These are phyloP conservation scores for Trichoderma endophyticum DNA, from an alignment of 2,329 filamentous ascomycete genomes.

Conservation along the genomic window DNA sequence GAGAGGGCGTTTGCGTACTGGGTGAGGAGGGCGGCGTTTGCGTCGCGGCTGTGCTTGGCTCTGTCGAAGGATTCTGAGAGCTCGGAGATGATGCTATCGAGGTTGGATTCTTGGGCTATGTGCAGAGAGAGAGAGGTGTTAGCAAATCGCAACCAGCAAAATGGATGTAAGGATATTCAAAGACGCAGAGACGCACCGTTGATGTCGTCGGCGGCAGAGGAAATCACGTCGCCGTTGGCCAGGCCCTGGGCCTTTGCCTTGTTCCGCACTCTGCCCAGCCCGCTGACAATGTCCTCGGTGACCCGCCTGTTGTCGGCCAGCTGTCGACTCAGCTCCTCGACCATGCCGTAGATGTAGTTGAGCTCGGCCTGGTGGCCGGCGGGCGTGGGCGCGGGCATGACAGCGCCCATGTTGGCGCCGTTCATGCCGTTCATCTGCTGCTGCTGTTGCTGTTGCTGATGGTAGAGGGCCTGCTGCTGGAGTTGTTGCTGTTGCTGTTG, in stretches of 20 bases:
- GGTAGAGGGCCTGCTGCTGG: slow-evolving; percentile 19
- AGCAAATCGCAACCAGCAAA: not conserved
- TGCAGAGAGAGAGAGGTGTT: not conserved
- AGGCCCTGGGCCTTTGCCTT: slow-evolving; percentile 51
- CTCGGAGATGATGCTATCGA: slow-evolving; percentile 59
- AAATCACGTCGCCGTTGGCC: slow-evolving; percentile 57
- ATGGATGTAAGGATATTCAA: not conserved
- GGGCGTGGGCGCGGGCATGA: slow-evolving; percentile 56
- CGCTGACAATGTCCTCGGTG: slow-evolving; percentile 62
- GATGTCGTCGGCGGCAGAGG: slow-evolving; percentile 53
- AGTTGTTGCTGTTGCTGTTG: slow-evolving; percentile 20
- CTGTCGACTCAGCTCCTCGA: slow-evolving; percentile 63
- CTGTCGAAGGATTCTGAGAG: slow-evolving; percentile 61
- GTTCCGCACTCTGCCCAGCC: slow-evolving; percentile 58
- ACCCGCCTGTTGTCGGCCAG: slow-evolving; percentile 59
- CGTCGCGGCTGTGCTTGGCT: slow-evolving; percentile 57
- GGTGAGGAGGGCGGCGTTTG: slow-evolving; percentile 56
- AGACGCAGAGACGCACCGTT: slow-evolving; percentile 43
- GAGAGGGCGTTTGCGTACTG: slow-evolving; percentile 57
- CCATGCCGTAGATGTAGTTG: slow-evolving; percentile 66
- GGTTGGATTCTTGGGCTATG: slow-evolving; percentile 55
- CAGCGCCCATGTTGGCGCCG: slow-evolving; percentile 45
- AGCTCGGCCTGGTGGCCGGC: slow-evolving; percentile 66
- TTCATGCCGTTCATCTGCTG: slow-evolving; percentile 49
- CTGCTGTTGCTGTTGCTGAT: slow-evolving; percentile 15